Evolutionary conservation across 2,329 filamentous ascomycete genomes (phyloP), one percentile per base, ranked within the genome.

Genomic region (Diaporthe citriasiana): DNA sequence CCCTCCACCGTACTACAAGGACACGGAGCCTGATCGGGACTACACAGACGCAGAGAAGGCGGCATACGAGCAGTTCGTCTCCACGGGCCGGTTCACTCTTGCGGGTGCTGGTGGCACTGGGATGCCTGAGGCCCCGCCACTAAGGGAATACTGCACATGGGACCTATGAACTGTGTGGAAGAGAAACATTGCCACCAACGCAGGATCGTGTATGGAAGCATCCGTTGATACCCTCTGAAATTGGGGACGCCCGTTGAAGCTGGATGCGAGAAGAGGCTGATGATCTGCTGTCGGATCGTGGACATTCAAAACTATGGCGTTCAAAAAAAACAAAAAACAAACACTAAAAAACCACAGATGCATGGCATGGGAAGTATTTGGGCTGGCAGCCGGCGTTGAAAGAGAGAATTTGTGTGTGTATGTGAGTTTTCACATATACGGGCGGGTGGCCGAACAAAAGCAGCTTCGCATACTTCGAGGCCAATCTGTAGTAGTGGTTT

Each of bases 111-210:
- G 74, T 19, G 72, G 74, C 5, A 93, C 92, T 0, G 79, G 91
- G 9, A 93, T 98, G 84, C 95, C 95, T 0, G 88, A 93, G 78
- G 84, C 95, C 59, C 94, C 95, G 27, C 95, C 95, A 0, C 92
- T 92, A 82, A 87, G 91, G 75, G 94, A 96, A 79, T 96, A 92
- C 87, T 92, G 91, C 77, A 83, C 85, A 38, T 96, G 93, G 89
- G 90, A 94, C 80, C 92, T 96, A 78, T 95, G 82, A 85, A 66
- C 12, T 7, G 38, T 30, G n/a, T 30, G 60, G 4, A 3, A 7
- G 17, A 15, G 10, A 55, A 25, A n/a, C 15, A 53, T 19, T 4
- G 17, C 30, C n/a, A 22, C 13, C 27, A 56, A 70, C 17, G 17
- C 19, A n/a, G 22, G 17, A 38, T 17, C 30, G 3, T 27, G 7